Base-by-base conservation (phyloP, 257 asterid genomes). In the Apocynum venetum region DNA sequence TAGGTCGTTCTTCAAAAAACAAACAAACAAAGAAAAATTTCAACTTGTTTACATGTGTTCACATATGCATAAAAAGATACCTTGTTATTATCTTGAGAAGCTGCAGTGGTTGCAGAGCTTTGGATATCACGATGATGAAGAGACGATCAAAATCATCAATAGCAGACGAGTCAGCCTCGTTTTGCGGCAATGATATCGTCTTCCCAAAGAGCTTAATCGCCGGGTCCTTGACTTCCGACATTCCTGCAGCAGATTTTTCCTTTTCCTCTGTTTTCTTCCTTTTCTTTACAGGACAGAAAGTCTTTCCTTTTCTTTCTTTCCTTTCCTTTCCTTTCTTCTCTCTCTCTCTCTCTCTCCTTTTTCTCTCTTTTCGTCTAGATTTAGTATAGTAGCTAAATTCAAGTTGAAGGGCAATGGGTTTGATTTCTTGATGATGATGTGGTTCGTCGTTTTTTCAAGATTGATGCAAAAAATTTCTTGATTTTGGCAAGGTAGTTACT, bases 201-300 rank as follows among this genome's bases (percentile, higher is more conserved):
- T 89, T 85, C 59, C 98, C 98, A 60, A 93, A 93, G 71, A 93
- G 91, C 86, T 89, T 93, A 53, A 93, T 89, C 57, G 82, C 83
- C 76, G 84, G 81, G 71, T 87, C 92, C 78, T 77, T 84, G 77
- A 83, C 78, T 83, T 81, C 89, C 77, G 91, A 87, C 97, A 91
- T 89, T 75, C 85, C 77, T 52, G 77, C 47, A 41, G 53, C 12
- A 49, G 43, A 38, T 68, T 52, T 69, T 52, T 8, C 40, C 46
- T 55, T 63, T 71, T 51, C 74, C 68, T 64, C 72, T 53, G 68
- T 38, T 65, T 63, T 82, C 47, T 9, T 79, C 74, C 59, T 65
- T 59, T 72, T 84, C 59, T 75, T 78, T 38, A 20, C 65, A 59
- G 46, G 72, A 59, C 67, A 25, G 60, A 46, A 51, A 47, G 59